Percentiles rank a stretch among this genome's conserved stretches.
Evolutionary conservation across 116 monocot genomes (phyloP).

Genomic region (Iris pallida): DNA sequence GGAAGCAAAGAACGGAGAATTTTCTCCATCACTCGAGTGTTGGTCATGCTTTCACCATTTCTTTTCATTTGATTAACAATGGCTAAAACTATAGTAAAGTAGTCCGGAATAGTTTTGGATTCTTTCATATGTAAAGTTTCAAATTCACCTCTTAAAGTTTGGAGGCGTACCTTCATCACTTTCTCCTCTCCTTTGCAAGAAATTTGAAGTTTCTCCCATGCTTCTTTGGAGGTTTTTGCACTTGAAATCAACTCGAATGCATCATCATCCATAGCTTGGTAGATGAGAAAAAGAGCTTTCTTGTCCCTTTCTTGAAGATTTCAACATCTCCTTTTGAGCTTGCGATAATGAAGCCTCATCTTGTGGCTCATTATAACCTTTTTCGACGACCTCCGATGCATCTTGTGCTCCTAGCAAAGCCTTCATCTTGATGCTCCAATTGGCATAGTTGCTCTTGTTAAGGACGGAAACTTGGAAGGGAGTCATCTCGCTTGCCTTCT

Average conservation of each 20-base stretch:
- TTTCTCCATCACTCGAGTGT: not conserved
- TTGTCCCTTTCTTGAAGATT: not conserved
- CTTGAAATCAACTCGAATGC: not conserved
- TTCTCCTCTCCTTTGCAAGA: not conserved
- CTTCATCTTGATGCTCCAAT: too few relatives aligned
- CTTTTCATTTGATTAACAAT: conserved; percentile 1
- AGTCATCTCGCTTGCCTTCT: too few relatives aligned
- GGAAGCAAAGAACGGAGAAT: too few relatives aligned
- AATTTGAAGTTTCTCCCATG: not conserved
- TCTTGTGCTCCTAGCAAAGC: not conserved
- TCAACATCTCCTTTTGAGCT: not conserved
- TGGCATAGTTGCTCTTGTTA: too few relatives aligned
- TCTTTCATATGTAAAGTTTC: conserved; percentile 3
- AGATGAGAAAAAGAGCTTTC: not conserved
- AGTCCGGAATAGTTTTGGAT: not conserved
- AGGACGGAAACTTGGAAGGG: too few relatives aligned
- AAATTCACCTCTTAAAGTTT: conserved; percentile 1
- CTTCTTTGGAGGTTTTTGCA: not conserved
- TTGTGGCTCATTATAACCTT: not conserved
- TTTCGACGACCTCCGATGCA: not conserved
- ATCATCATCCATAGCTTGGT: not conserved
- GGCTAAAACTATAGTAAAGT: not conserved
- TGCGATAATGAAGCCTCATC: not conserved
- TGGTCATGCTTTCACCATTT: not conserved
- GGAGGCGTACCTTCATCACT: not conserved